Evolutionary conservation across 345 rosid genomes (phyloP), one percentile per base, ranked within the genome.

Genomic region (Eucalyptus curtisii): DNA sequence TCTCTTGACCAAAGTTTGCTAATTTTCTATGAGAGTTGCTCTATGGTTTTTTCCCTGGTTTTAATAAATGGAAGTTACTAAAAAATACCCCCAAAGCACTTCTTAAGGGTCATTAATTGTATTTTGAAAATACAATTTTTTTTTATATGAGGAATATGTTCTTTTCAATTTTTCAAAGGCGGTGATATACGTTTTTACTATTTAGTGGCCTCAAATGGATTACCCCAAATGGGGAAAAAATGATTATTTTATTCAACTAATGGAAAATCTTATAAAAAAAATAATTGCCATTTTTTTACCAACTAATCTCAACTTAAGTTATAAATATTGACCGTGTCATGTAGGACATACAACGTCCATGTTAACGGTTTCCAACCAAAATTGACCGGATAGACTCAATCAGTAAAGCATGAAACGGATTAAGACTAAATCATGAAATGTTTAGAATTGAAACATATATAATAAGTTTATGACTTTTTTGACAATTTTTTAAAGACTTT

Each of bases 341-440:
- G 3, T 55, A 24, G 30, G 30, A 10, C 1, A 10, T 0, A 55
- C 30, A 25, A 25, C 0, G 6, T 55, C 3, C 61, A 24, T 22
- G 30, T 55, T 1, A 55, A 25, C 0, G 6, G 30, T 24, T 55
- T 55, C 13, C 9, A 10, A 2, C 13, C 3, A 55, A 55, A 24
- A 55, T 55, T 55, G 3, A 1, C 30, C 0, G 1, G 30, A 10
- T 17, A 37, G 2, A 53, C 59, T 53, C 5, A 53, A 53, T 8
- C 2, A 3, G 27, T 22, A 25, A 55, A 55, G 1, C 61, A 55
- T 24, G 30, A 10, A 55, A 24, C 0, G 5, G 30, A 22, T 24
- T 55, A 55, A 24, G 4, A 55, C 0, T 55, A 55, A 55, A 55
- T 5, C 24, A 3, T 55, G 30, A 55, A 55, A 55, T 3, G 5